Percentiles rank a stretch among this genome's conserved stretches.
phyloP scores from a whole-genome alignment of 2,329 filamentous ascomycete genomes.

The Aspergillus aculeatinus region DNA sequence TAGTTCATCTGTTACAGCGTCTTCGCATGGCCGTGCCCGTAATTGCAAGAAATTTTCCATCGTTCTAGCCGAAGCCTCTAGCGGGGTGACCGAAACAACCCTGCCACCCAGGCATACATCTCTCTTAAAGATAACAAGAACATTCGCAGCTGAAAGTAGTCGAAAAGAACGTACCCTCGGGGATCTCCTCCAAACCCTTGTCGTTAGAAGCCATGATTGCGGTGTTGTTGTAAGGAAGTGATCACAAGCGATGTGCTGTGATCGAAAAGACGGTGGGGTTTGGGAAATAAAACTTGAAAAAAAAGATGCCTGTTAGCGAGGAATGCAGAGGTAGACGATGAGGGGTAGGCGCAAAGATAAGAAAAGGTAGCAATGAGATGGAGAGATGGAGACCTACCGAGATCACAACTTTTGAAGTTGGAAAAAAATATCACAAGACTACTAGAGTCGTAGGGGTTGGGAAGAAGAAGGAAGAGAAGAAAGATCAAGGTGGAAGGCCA shows the following conservation, averaged over 20 bases:
- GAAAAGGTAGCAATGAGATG: conserved; percentile 9
- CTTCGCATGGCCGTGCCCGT: conserved; percentile 15
- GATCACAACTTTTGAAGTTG: conserved; percentile 34
- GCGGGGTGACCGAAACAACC: background rate
- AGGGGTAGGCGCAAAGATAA: conserved; percentile 26
- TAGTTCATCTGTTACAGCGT: conserved; percentile 2
- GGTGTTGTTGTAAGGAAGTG: conserved; percentile 50
- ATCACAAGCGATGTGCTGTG: conserved; percentile 77
- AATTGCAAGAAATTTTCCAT: conserved; percentile 8
- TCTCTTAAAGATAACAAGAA: conserved; percentile 8
- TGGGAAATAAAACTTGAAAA: conserved; percentile 32
- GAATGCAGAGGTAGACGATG: conserved; percentile 32
- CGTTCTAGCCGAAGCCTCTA: conserved; percentile 1
- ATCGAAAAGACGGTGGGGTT: conserved; percentile 51
- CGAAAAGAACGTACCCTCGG: conserved; percentile 71
- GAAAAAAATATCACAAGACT: conserved; percentile 37
- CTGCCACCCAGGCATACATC: background rate
- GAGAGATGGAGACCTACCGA: conserved; percentile 26
- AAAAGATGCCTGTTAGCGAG: conserved; percentile 30
- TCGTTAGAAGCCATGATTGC: conserved; percentile 95
- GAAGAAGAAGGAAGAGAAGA: conserved; percentile 16
- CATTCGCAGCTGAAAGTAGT: conserved; percentile 5
- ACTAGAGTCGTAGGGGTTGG: conserved; percentile 22
- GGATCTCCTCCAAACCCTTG: conserved; percentile 97
- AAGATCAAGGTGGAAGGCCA: conserved; percentile 15